A percentile compares a stretch with the other conserved stretches of the same genome.
Conservation (phyloP, 345 rosid genomes). For the Stellera chamaejasme region DNA sequence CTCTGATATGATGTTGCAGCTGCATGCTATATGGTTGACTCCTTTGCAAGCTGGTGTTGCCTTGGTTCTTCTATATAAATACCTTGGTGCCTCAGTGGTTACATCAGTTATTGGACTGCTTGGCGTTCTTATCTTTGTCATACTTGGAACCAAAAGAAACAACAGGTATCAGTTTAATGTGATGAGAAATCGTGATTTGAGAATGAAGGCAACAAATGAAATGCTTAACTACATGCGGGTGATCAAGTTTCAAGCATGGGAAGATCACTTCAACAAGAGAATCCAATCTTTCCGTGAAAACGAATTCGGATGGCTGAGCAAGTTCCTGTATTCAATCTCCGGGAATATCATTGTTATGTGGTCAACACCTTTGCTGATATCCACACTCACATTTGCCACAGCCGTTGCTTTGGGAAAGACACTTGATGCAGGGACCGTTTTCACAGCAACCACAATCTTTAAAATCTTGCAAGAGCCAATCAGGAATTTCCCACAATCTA, state of each 20-base stretch:
- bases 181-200: constrained; percentile 73
- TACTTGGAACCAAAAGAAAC: constrained; percentile 54
- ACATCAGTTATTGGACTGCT: constrained; percentile 48
- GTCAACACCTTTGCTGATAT: constrained; percentile 72
- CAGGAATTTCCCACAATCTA: constrained; percentile 76
- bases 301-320: constrained; percentile 75
- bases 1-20: constrained; percentile 94
- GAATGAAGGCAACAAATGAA: constrained; percentile 94
- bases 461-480: constrained; percentile 95
- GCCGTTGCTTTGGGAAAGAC: constrained; percentile 58
- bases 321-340: constrained; percentile 68
- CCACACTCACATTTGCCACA: constrained; percentile 66
- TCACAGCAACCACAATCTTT: constrained; percentile 77
- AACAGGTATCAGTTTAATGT: constrained; percentile 53
- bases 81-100: constrained; percentile 51
- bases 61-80: constrained; percentile 50
- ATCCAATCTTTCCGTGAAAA: constrained; percentile 57
- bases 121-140: constrained; percentile 35
- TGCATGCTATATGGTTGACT: constrained; percentile 90
- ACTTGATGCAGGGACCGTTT: constrained; percentile 83
- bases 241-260: constrained; percentile 97
- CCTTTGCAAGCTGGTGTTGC: constrained; percentile 71
- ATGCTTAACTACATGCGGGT: constrained; percentile 91
- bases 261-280: constrained; percentile 79
- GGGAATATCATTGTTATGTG: constrained; percentile 68